Evolutionary conservation across 2,329 filamentous ascomycete species (phyloP), one percentile per base, ranked within the genome.

Genomic region (Pseudogymnoascus sp.): DNA sequence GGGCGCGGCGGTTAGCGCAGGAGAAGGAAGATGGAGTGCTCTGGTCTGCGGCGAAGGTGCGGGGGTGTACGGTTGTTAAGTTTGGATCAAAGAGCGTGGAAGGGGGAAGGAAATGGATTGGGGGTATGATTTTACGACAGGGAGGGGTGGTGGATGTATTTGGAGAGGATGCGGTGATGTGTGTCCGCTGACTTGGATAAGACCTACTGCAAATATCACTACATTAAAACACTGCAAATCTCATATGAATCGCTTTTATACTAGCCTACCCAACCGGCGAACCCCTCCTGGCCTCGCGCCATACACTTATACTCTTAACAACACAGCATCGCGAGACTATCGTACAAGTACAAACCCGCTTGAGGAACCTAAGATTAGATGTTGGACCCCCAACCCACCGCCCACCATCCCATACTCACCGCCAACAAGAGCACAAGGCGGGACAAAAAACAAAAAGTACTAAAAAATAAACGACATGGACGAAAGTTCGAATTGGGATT

Each of bases 31-130:
- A 82, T 59, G 83, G 83, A 14, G 75, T 96, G 3, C 78, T 93
- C 3, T 96, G 92, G 91, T 92, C 91, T 25, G 90, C 89, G 11
- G 90, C 92, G 12, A 83, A 82, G 25, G 85, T 95, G 35, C 82
- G 92, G 62, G 88, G 91, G 3, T 96, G 93, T 71, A 88, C 94
- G 3, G 82, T 97, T 25, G 88, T 97, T 68, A 97, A 97, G 74
- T 95, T 97, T 73, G 91, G 90, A 1, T 90, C 92, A 1, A 82
- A 80, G 62, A 88, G 87, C 50, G 88, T 96, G 23, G 92, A 97
- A 73, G 88, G 87, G 25, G 92, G 88, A 3, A 84, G 90, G 67
- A 77, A 83, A 56, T 97, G 92, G 91, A 80, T 97, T 64, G 85
- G 86, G 8, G 80, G 80, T 5, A 89, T 97, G 83, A 77, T 96